Conservation (phyloP, 257 asterid genomes). For the Nicotiana attenuata region DNA sequence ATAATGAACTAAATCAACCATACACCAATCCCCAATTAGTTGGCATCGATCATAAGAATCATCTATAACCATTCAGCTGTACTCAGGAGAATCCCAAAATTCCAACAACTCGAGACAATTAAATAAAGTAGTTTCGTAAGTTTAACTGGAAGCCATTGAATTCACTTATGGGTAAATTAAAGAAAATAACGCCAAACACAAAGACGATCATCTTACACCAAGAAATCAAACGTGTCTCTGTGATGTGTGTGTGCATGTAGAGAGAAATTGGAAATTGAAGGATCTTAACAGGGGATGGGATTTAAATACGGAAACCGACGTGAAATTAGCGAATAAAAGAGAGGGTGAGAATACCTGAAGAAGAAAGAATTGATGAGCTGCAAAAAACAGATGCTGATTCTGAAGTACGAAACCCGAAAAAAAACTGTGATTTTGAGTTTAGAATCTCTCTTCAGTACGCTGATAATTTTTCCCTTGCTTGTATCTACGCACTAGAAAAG, state of each 20-base stretch:
- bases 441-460: neutral
- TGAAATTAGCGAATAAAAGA: neutral
- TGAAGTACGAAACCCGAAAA: neutral
- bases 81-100: neutral
- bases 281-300: neutral
- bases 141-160: neutral
- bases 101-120: neutral
- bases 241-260: neutral
- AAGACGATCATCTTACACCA: neutral
- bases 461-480: neutral
- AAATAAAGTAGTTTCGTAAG: neutral
- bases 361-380: neutral
- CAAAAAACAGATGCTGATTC: neutral
- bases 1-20: neutral
- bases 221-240: neutral
- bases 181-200: neutral
- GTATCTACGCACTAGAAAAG: neutral
- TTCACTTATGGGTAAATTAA: neutral
- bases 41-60: neutral
- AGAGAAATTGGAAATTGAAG: neutral
- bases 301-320: neutral
- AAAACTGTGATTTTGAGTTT: neutral
- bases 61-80: neutral
- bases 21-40: neutral
- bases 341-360: neutral